Evolutionary conservation across 2,329 filamentous ascomycete species (phyloP).

Genomic region (Diaporthe eres): DNA sequence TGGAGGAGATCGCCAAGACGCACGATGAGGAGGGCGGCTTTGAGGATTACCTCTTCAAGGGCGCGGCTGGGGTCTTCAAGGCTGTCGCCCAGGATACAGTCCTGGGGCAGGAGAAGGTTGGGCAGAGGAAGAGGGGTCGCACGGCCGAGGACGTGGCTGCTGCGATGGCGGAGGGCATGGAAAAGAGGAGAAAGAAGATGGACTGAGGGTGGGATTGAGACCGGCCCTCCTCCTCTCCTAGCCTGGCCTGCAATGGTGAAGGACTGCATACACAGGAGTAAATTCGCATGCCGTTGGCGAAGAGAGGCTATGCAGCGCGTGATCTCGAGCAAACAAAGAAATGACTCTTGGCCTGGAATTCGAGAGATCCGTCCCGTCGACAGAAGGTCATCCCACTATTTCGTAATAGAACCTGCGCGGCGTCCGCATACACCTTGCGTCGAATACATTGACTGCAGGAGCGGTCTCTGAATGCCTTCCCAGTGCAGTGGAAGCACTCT

Average conservation of each 20-base stretch:
- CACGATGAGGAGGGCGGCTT: slow-evolving; percentile 77
- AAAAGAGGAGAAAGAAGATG: slow-evolving; percentile 45
- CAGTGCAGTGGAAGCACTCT: neutral
- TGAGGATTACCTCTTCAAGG: slow-evolving; percentile 66
- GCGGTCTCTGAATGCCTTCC: neutral
- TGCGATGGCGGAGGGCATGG: slow-evolving; percentile 60
- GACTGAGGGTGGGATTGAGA: slow-evolving; percentile 32
- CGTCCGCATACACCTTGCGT: neutral
- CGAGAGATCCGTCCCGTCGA: neutral
- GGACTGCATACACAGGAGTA: neutral
- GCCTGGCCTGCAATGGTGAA: neutral
- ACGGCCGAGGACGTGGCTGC: slow-evolving; percentile 67
- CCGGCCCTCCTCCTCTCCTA: neutral
- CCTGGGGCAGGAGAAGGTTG: slow-evolving; percentile 59
- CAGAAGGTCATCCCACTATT: neutral
- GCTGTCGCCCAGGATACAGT: slow-evolving; percentile 73
- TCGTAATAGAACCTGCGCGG: neutral
- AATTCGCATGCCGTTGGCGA: neutral
- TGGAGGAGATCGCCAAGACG: slow-evolving; percentile 80
- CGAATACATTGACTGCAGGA: neutral
- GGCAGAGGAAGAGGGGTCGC: slow-evolving; percentile 40
- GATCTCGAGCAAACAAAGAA: neutral
- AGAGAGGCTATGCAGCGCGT: neutral
- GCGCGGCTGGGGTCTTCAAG: slow-evolving; percentile 73
- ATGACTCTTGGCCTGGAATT: neutral